Conservation (phyloP, 1,284 basidiomycete species). For the Trichosporon inkin region DNA sequence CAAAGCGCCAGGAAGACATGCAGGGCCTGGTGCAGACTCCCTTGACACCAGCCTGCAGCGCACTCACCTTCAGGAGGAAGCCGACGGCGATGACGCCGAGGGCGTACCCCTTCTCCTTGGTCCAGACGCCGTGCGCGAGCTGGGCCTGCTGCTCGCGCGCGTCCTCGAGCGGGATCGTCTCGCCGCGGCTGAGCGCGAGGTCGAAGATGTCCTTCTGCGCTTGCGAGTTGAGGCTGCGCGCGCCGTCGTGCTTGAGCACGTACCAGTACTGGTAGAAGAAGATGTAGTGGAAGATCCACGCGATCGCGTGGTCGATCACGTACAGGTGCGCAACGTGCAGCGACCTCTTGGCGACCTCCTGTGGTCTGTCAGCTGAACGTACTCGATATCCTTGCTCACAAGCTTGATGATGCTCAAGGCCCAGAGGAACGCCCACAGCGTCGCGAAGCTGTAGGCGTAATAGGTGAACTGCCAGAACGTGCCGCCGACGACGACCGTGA, state of each 20-base stretch:
- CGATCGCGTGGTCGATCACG: conserved; percentile 84
- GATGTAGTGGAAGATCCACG: conserved; percentile 84
- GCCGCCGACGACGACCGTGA: conserved; percentile 83
- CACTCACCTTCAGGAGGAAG: conserved; percentile 80
- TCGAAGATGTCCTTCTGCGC: conserved; percentile 78
- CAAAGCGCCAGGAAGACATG: not conserved
- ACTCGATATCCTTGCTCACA: conserved; percentile 54
- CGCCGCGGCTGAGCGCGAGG: conserved; percentile 43
- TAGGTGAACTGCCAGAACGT: conserved; percentile 84
- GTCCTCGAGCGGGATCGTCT: conserved; percentile 48
- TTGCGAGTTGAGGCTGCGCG: conserved; percentile 68
- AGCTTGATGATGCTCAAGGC: conserved; percentile 78
- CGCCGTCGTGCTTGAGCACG: conserved; percentile 84
- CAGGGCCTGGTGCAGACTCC: not conserved
- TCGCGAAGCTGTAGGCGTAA: conserved; percentile 86
- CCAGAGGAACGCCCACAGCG: conserved; percentile 78
- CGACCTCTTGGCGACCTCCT: conserved; percentile 81
- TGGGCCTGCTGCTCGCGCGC: conserved; percentile 55
- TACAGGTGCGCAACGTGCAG: conserved; percentile 91
- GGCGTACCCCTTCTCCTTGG: conserved; percentile 79
- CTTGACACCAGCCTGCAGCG: not conserved
- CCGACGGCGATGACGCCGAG: conserved; percentile 67
- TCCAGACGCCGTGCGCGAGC: conserved; percentile 77
- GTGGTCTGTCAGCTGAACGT: conserved; percentile 16
- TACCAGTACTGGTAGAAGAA: conserved; percentile 89